Base-by-base conservation (phyloP, 176 grass and related monocot genomes). In the Ananas comosus region DNA sequence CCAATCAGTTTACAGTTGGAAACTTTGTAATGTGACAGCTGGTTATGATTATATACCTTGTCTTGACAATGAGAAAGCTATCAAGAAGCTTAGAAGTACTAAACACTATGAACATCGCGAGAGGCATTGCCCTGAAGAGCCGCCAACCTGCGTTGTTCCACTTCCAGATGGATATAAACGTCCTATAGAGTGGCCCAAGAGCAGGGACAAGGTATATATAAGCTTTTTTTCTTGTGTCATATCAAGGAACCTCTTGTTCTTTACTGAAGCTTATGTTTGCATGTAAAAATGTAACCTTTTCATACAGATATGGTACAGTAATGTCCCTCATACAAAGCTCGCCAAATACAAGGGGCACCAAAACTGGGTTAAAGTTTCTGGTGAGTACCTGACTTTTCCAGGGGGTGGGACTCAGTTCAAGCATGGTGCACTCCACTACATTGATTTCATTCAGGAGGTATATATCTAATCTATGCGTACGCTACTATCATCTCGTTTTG, bases 331-430 rank as follows among this genome's bases (percentile, higher is more conserved):
- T 78, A 91, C 95, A 25, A 88, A 82, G 51, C 95, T 99, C 53
- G 90, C 78, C 51, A 87, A 82, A 69, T 82, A 82, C 23, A 99
- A 99, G 76, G 90, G 95, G 12, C 95, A 99, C 57, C 95, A 99
- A 77, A 99, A 99, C 67, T 99, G 95, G 95, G 95, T 99, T 70
- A 99, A 99, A 74, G 87, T 99, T 65, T 99, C 90, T 65, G 95
- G 95, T 47, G 90, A 99, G 3, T 75, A 94, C 50, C 90, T 91
- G 64, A 64, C 86, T 49, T 99, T 99, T 68, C 95, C 95, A 73
- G 95, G 95, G 59, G 95, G 95, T 12, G 90, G 95, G 51, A 99
- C 95, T 71, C 95, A 99, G 69, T 99, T 99, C 75, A 94, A 88
- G 78, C 81, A 99, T 21, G 95, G 95, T 0, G 95, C 95, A 11